Conservation (phyloP, 2,329 filamentous ascomycete genomes). For the Aspergillus luchuensis region DNA sequence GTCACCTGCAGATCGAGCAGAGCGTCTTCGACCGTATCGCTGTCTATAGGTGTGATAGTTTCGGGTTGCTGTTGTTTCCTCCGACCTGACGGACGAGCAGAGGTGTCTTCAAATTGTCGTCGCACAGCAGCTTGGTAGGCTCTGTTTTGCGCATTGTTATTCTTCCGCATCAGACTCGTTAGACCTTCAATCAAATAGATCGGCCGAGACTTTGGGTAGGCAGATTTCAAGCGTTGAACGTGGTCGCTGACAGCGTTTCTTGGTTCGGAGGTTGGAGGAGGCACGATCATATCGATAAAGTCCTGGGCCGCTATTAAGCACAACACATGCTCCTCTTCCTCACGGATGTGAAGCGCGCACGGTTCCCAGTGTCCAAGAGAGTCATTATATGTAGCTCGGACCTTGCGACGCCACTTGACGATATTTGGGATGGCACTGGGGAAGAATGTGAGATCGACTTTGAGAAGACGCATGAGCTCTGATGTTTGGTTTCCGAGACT, state of each 20-base stretch:
- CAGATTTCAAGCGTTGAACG: constrained; percentile 56
- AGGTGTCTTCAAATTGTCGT: constrained; percentile 41
- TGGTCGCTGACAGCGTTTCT: constrained; percentile 54
- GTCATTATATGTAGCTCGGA: constrained; percentile 64
- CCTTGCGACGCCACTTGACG: constrained; percentile 69
- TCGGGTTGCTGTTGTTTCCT: constrained; percentile 38
- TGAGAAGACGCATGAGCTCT: constrained; percentile 46
- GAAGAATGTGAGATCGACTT: constrained; percentile 46
- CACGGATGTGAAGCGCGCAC: constrained; percentile 47
- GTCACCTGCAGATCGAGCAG: constrained; percentile 69
- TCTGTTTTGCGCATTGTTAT: constrained; percentile 66
- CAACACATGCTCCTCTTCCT: constrained; percentile 63
- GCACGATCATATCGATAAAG: constrained; percentile 63
- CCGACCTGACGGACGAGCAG: constrained; percentile 27
- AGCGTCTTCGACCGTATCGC: constrained; percentile 70
- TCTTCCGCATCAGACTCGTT: constrained; percentile 66
- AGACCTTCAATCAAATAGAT: constrained; percentile 76
- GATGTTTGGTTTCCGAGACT: constrained; percentile 47
- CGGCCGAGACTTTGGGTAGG: constrained; percentile 56
- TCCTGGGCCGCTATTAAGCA: constrained; percentile 64
- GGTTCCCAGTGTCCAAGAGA: constrained; percentile 67
- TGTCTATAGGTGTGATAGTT: constrained; percentile 58
- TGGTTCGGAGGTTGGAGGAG: constrained; percentile 25
- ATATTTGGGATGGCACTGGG: constrained; percentile 50
- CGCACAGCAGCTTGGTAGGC: constrained; percentile 68